These are phyloP conservation scores for Lyophyllum shimeji DNA, from an alignment of 768 basidiomycete genomes.

Conservation along the genomic window DNA sequence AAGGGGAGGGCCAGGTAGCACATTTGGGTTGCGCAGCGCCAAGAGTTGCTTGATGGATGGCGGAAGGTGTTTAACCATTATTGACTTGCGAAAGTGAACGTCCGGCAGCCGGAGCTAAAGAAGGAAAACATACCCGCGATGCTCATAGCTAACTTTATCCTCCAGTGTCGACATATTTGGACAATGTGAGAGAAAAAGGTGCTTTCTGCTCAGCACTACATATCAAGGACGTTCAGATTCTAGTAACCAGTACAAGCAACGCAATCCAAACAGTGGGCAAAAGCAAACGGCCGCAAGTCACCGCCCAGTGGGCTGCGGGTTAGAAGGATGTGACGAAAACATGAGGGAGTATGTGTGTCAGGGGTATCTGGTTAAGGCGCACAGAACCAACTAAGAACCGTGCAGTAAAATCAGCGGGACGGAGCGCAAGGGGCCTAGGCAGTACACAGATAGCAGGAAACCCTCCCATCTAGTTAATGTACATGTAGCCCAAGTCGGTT, in stretches of 20 bases:
- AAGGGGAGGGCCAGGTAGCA: slow-evolving; percentile 55
- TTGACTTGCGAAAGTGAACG: not conserved
- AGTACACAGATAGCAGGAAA: not conserved
- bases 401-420: slow-evolving; percentile 8
- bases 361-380: slow-evolving; percentile 16
- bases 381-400: slow-evolving; percentile 12
- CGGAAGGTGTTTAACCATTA: slow-evolving; percentile 51
- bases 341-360: slow-evolving; percentile 8
- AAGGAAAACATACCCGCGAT: no score
- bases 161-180: no score
- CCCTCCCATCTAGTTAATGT: slow-evolving; percentile 37
- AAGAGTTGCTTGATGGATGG: slow-evolving; percentile 70
- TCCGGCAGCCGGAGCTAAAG: no score
- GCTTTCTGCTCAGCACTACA: slow-evolving; percentile 15
- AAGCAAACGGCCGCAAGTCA: slow-evolving; percentile 15
- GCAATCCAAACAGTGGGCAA: slow-evolving; percentile 12
- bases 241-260: slow-evolving; percentile 21
- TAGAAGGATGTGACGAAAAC: slow-evolving; percentile 10
- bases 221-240: slow-evolving; percentile 8
- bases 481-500: slow-evolving; percentile 49
- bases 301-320: slow-evolving; percentile 18
- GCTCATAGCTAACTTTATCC: no score
- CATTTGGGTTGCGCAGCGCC: slow-evolving; percentile 63
- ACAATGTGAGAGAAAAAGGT: not conserved
- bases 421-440: not conserved